Evolutionary conservation across 208 protist species (phyloP).

Genomic region (Lotmaria passim): DNA sequence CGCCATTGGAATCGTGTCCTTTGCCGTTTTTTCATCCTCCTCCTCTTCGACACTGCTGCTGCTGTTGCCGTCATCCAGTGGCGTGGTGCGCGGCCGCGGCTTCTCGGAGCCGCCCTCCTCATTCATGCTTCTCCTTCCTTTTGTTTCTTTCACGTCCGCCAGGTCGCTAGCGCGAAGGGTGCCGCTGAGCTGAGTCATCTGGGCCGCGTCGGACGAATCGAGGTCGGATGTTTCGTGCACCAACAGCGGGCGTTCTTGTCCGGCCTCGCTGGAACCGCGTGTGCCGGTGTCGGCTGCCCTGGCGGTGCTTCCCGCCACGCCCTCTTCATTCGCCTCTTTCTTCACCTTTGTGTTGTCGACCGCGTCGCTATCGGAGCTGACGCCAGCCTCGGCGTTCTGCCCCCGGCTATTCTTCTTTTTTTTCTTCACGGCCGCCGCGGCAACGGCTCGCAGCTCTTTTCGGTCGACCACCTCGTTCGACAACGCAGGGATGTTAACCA

Average conservation of each 20-base stretch:
- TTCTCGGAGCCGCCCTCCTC: background rate
- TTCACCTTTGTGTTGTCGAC: no score
- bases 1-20: constrained; percentile 65
- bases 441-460: constrained; percentile 8
- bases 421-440: constrained; percentile 6
- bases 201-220: background rate
- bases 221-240: background rate
- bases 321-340: background rate
- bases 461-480: constrained; percentile 27
- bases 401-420: background rate
- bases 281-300: background rate
- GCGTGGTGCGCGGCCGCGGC: background rate
- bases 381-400: no score
- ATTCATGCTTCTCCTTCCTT: background rate
- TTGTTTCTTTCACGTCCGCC: background rate
- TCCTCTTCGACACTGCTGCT: background rate
- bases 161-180: background rate
- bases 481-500: constrained; percentile 61
- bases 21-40: background rate
- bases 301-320: background rate
- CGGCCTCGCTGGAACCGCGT: background rate
- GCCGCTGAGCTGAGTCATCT: background rate
- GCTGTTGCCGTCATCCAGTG: constrained; percentile 4
- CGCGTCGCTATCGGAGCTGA: no score
- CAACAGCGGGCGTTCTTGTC: background rate